Conservation (phyloP, 176 grass and related monocot species). For the Bolboschoenus planiculmis region DNA sequence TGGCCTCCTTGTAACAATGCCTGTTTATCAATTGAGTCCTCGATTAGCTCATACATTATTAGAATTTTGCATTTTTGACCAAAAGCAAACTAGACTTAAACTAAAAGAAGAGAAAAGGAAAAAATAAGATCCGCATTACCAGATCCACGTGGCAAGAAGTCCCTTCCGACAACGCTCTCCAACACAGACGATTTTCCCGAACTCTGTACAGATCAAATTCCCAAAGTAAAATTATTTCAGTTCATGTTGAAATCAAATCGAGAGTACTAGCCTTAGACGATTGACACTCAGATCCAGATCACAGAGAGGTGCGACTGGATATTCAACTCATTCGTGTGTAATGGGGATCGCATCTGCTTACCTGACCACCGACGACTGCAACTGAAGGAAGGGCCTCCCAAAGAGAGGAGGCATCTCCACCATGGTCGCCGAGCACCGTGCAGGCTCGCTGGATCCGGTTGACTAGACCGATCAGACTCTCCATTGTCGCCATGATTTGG, state of each 20-base stretch:
- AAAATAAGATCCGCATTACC: constrained; percentile 48
- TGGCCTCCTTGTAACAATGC: constrained; percentile 95
- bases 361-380: constrained; percentile 99
- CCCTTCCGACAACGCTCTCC: constrained; percentile 98
- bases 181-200: constrained; percentile 98
- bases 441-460: constrained; percentile 98
- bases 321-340: background rate
- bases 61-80: background rate
- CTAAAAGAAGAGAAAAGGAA: background rate
- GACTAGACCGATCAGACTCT: constrained; percentile 91
- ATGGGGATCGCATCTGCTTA: constrained; percentile 8
- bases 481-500: constrained; percentile 86
- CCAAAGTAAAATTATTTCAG: background rate
- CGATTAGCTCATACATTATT: background rate
- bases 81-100: constrained; percentile 22
- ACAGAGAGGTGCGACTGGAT: background rate
- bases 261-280: background rate
- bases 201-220: constrained; percentile 46
- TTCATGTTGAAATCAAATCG: background rate
- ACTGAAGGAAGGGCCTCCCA: constrained; percentile 98
- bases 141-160: constrained; percentile 99
- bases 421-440: constrained; percentile 93
- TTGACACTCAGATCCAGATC: constrained; percentile 28
- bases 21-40: constrained; percentile 28
- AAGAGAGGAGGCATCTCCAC: constrained; percentile 60